Percentiles rank a stretch among this genome's conserved stretches.
Evolutionary conservation across 2,329 filamentous ascomycete species (phyloP).

Genomic region (Teratosphaeria viscida): DNA sequence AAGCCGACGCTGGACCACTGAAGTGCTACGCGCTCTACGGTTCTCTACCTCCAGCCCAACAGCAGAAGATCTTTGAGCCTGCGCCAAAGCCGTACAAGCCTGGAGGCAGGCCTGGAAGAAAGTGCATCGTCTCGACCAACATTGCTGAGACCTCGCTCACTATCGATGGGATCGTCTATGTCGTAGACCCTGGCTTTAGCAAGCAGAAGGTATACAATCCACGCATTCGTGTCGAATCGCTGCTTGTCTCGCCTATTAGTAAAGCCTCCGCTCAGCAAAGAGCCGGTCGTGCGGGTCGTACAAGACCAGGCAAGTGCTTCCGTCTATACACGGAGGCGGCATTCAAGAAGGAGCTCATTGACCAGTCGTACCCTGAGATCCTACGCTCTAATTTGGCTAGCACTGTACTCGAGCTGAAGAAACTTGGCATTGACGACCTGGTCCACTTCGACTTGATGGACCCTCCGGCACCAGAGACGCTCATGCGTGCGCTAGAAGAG

Average conservation of each 20-base stretch:
- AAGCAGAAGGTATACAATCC: conserved; percentile 99
- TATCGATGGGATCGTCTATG: conserved; percentile 97
- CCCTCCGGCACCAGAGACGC: conserved; percentile 89
- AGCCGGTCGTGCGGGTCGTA: conserved; percentile 98
- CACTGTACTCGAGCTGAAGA: conserved; percentile 93
- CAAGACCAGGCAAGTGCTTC: conserved; percentile 96
- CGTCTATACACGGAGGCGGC: conserved; percentile 88
- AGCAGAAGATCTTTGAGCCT: conserved; percentile 90
- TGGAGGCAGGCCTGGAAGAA: conserved; percentile 79
- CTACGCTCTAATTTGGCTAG: conserved; percentile 88
- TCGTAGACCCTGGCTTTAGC: conserved; percentile 97
- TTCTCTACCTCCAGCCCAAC: conserved; percentile 80
- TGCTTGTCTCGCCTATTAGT: conserved; percentile 95
- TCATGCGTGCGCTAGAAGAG: conserved; percentile 96
- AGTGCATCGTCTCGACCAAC: conserved; percentile 90
- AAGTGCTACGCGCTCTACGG: conserved; percentile 91
- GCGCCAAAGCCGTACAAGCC: conserved; percentile 62
- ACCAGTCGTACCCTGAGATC: conserved; percentile 94
- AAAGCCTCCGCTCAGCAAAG: conserved; percentile 95
- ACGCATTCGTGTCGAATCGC: conserved; percentile 86
- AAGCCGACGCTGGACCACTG: conserved; percentile 83
- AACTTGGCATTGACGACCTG: conserved; percentile 87
- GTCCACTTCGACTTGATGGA: conserved; percentile 99
- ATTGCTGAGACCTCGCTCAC: conserved; percentile 97
- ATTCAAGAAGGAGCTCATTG: conserved; percentile 96